Conservation (phyloP, 2,329 filamentous ascomycete genomes). For the Herpotrichia juniperi region DNA sequence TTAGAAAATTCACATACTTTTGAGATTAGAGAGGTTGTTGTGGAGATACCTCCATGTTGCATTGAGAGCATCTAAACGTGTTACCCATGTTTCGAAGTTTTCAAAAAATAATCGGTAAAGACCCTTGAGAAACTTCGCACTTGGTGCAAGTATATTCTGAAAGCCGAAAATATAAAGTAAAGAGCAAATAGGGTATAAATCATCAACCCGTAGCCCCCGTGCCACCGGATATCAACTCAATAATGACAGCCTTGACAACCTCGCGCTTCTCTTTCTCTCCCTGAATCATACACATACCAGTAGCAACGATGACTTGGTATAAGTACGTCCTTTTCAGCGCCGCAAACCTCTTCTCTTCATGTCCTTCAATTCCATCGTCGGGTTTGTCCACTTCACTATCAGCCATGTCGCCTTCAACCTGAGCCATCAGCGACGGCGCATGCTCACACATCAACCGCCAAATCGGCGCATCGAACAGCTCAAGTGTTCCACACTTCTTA, state of each 20-base stretch:
- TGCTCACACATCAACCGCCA: slow-evolving; percentile 20
- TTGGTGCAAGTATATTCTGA: no score
- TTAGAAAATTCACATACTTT: no score
- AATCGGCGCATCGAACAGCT: slow-evolving; percentile 32
- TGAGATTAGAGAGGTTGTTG: no score
- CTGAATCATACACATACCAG: slow-evolving; percentile 39
- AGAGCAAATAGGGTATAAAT: slow-evolving; percentile 4
- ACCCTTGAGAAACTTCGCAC: no score
- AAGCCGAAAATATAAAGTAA: no score
- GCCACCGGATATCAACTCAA: background rate
- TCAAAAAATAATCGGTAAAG: no score
- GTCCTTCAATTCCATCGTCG: background rate
- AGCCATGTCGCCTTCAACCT: background rate
- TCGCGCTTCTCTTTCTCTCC: slow-evolving; percentile 42
- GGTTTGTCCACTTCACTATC: background rate
- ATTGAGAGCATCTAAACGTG: no score
- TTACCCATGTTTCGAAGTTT: no score
- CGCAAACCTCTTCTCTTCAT: slow-evolving; percentile 7
- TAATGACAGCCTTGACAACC: slow-evolving; percentile 17
- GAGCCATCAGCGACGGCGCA: slow-evolving; percentile 1
- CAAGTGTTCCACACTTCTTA: slow-evolving; percentile 32
- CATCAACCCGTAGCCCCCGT: background rate
- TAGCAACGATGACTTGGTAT: slow-evolving; percentile 39
- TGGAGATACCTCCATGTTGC: no score
- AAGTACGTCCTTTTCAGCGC: slow-evolving; percentile 26